Evolutionary conservation across 805 yeast genomes (phyloP), one percentile per base, ranked within the genome.

Genomic region (Kazachstania bromeliacearum): DNA sequence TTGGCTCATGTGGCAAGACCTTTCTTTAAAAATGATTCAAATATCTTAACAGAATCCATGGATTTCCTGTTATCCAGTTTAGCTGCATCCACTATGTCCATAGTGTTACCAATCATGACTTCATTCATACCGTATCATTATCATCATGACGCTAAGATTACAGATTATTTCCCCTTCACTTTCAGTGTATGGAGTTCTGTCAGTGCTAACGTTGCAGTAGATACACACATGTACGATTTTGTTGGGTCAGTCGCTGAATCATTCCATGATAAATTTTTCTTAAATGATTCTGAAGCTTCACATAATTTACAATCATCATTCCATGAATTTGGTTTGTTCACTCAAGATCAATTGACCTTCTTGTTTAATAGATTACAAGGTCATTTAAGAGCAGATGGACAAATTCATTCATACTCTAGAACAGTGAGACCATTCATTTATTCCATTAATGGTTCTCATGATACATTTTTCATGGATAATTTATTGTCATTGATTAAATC

Each of bases 131-230:
- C 92, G 2, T 49, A 51, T 6, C 52, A 49, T 17, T 53, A 23
- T n/a, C n/a, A 10, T 10, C 10, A 10, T 10, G 51, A 54, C 5
- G 42, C 52, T 6, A 72, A 67, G 40, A 78, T 20, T 13, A 16
- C 18, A 12, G 26, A 76, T 36, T 76, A 78, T 45, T 51, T 85
- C 24, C 77, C 88, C 0, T 60, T 84, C 1, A 51, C 84, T 7
- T 83, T 85, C 46, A 76, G 82, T 41, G 59, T 83, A 28, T 85
- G 95, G 95, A 52, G 71, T 2, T 65, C 76, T 42, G 57, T 74
- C 32, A 59, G 70, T 45, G 58, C 66, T 40, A 56, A 67, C 45
- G 52, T 68, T 27, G 66, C 73, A 13, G 60, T 75, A 20, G 95
- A 84, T 46, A 66, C 77, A 9, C 80, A 77, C 45, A 48, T 84